Evolutionary conservation across 2,329 filamentous ascomycete genomes (phyloP).

Genomic region (Monilinia fructigena): DNA sequence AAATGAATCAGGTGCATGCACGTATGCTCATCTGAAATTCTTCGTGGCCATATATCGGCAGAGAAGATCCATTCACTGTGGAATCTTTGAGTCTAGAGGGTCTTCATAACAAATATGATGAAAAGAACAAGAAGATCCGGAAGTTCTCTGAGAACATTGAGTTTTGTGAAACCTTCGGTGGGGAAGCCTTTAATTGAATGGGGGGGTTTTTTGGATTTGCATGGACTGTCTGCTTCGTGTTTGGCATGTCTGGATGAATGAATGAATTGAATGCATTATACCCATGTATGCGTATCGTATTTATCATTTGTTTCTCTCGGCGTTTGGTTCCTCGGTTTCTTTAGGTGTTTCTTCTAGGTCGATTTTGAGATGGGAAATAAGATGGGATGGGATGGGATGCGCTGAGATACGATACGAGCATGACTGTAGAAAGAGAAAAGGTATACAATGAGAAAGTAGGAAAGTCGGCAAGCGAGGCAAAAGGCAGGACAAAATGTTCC

Average conservation of each 20-base stretch:
- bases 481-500: no score
- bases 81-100: not conserved
- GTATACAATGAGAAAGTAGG: no score
- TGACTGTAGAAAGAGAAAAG: no score
- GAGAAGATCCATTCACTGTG: no score
- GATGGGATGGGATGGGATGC: no score
- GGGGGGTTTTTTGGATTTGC: not conserved
- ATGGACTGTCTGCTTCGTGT: not conserved
- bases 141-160: no score
- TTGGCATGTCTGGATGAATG: not conserved
- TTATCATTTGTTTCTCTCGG: not conserved
- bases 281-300: constrained; percentile 9
- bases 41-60: not conserved
- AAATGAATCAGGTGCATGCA: not conserved
- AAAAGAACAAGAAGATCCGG: not conserved
- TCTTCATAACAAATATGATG: not conserved
- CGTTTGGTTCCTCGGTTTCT: not conserved
- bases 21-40: not conserved
- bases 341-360: not conserved
- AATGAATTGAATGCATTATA: constrained; percentile 7
- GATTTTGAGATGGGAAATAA: no score
- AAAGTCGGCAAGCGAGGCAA: no score
- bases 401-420: no score
- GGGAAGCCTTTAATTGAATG: not conserved
- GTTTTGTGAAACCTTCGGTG: not conserved